Conservation (phyloP, 2,329 filamentous ascomycete genomes). For the Cladosporium sp. region DNA sequence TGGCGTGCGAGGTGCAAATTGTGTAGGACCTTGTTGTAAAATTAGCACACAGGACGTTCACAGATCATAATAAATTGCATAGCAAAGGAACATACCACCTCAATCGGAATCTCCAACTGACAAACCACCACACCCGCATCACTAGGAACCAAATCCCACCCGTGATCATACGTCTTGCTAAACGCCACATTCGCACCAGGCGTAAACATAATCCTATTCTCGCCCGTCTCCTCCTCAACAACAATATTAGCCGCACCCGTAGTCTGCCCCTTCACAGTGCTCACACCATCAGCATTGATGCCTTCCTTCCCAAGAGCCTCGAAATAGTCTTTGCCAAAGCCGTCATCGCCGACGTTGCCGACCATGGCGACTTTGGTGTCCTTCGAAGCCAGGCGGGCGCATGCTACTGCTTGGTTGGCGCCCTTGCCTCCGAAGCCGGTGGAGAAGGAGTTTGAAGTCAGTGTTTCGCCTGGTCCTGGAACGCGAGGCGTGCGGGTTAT, state of each 20-base stretch:
- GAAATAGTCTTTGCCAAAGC: slow-evolving; percentile 37
- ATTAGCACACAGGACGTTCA: slow-evolving; percentile 5
- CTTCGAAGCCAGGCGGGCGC: slow-evolving; percentile 24
- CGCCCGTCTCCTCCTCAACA: slow-evolving; percentile 44
- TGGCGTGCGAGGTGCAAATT: slow-evolving; percentile 28
- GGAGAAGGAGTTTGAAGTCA: slow-evolving; percentile 72
- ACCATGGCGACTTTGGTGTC: slow-evolving; percentile 46
- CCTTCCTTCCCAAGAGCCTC: slow-evolving; percentile 42
- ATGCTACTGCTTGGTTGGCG: slow-evolving; percentile 77
- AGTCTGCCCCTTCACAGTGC: slow-evolving; percentile 39
- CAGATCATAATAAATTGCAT: no score
- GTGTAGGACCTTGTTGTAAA: slow-evolving; percentile 25
- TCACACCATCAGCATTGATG: slow-evolving; percentile 38
- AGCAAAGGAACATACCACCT: slow-evolving; percentile 29
- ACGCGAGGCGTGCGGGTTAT: slow-evolving; percentile 83
- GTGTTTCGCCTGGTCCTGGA: slow-evolving; percentile 79
- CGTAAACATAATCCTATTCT: slow-evolving; percentile 48
- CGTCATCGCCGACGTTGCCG: slow-evolving; percentile 46
- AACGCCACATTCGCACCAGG: slow-evolving; percentile 45
- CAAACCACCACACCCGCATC: slow-evolving; percentile 42
- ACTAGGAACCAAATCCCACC: slow-evolving; percentile 34
- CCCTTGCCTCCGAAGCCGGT: slow-evolving; percentile 89
- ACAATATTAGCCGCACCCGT: slow-evolving; percentile 48
- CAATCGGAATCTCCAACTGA: slow-evolving; percentile 45
- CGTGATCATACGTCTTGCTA: slow-evolving; percentile 24